phyloP scores from a whole-genome alignment of 1,284 basidiomycete genomes.

The Salmacisia buchloeana region DNA sequence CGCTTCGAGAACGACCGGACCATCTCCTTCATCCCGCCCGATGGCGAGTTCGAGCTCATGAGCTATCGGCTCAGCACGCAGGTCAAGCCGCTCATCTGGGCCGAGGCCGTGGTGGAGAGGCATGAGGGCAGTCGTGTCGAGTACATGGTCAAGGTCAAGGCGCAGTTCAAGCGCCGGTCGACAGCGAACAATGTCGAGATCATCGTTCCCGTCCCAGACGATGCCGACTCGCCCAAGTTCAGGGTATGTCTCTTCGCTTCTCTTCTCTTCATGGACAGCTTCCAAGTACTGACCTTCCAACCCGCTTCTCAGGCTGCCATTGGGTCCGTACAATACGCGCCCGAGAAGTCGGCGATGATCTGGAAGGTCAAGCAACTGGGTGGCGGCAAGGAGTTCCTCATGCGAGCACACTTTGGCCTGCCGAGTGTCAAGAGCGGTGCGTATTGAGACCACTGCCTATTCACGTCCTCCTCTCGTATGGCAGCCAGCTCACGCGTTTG shows the following conservation, averaged over 20 bases:
- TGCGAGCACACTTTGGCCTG: slow-evolving; percentile 50
- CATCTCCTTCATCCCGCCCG: slow-evolving; percentile 97
- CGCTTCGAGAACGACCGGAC: slow-evolving; percentile 98
- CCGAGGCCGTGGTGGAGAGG: slow-evolving; percentile 90
- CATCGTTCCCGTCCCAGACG: slow-evolving; percentile 94
- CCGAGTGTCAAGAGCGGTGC: slow-evolving; percentile 48
- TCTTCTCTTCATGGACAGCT: background rate
- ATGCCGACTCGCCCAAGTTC: slow-evolving; percentile 96
- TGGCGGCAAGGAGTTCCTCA: slow-evolving; percentile 48
- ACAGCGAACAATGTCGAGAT: slow-evolving; percentile 98
- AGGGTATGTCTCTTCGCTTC: slow-evolving; percentile 50
- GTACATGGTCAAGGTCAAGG: slow-evolving; percentile 96
- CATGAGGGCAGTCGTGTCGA: slow-evolving; percentile 90
- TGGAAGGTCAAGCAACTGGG: slow-evolving; percentile 51
- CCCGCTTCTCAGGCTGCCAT: slow-evolving; percentile 30
- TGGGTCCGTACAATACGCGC: slow-evolving; percentile 46
- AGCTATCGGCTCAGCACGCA: slow-evolving; percentile 90
- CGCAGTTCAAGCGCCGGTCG: slow-evolving; percentile 93
- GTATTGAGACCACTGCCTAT: slow-evolving; percentile 1
- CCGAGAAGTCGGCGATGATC: slow-evolving; percentile 49
- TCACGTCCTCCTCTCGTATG: background rate
- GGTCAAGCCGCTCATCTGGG: slow-evolving; percentile 96
- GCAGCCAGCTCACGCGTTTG: background rate
- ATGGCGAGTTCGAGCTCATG: slow-evolving; percentile 98
- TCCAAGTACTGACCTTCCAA: too few species aligned